Conservation (phyloP, 352 stramenopile genomes). For the Stephanocyclus meneghinianus region DNA sequence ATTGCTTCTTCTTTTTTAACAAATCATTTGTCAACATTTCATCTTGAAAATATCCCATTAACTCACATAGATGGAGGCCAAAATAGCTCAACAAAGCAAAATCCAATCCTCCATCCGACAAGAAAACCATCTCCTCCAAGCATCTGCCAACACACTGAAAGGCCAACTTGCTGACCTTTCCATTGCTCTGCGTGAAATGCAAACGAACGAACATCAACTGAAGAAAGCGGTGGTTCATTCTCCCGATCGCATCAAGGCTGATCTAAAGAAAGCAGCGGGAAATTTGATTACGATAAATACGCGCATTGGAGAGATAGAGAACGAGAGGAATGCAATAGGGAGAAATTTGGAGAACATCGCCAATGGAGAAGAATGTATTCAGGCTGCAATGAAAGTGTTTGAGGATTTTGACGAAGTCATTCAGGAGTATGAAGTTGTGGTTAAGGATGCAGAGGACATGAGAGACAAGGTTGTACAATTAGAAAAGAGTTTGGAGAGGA, state of each 20-base stretch:
- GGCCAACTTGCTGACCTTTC: slow-evolving; percentile 82
- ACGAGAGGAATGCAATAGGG: slow-evolving; percentile 13
- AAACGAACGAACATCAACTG: slow-evolving; percentile 85
- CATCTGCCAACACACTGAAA: slow-evolving; percentile 84
- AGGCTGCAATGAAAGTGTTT: slow-evolving; percentile 9
- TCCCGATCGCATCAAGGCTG: slow-evolving; percentile 85
- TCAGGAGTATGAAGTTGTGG: slow-evolving; percentile 31
- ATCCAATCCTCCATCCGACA: slow-evolving; percentile 87
- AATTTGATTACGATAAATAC: slow-evolving; percentile 48
- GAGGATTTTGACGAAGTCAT: slow-evolving; percentile 24
- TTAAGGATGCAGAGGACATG: slow-evolving; percentile 29
- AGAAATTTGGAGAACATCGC: slow-evolving; percentile 17
- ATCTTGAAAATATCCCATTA: neutral
- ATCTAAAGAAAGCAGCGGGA: slow-evolving; percentile 84
- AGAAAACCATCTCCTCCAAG: slow-evolving; percentile 86
- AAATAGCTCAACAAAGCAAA: slow-evolving; percentile 90
- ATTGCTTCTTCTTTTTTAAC: neutral
- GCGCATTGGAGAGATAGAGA: slow-evolving; percentile 47
- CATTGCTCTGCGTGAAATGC: slow-evolving; percentile 86
- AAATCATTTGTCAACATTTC: neutral
- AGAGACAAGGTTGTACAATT: slow-evolving; percentile 3
- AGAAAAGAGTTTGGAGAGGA: slow-evolving; percentile 39
- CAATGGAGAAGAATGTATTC: slow-evolving; percentile 14
- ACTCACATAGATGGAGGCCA: slow-evolving; percentile 70
- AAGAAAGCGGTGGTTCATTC: slow-evolving; percentile 88